These are phyloP conservation scores for Polyporus arcularius DNA, from an alignment of 768 basidiomycete species.

Conservation along the genomic window DNA sequence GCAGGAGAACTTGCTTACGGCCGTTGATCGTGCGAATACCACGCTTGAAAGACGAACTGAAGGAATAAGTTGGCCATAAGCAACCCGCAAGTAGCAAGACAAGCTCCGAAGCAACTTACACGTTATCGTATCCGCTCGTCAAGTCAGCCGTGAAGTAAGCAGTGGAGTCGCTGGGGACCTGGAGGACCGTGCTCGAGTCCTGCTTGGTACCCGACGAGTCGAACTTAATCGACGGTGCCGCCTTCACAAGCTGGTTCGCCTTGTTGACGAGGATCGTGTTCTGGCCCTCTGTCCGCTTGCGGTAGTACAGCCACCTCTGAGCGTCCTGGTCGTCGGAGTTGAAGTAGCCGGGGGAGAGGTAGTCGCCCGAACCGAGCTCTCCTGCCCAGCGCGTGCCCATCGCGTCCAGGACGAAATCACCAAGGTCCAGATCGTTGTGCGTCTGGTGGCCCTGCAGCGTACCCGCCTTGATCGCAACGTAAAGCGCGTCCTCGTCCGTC, in stretches of 20 bases:
- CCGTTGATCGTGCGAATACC: slow-evolving; percentile 82
- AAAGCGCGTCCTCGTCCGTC: slow-evolving; percentile 83
- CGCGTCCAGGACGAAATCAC: slow-evolving; percentile 94
- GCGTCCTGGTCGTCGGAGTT: slow-evolving; percentile 64
- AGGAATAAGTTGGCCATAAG: slow-evolving; percentile 13
- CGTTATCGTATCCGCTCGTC: slow-evolving; percentile 69
- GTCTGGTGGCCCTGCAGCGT: slow-evolving; percentile 81
- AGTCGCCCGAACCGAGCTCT: slow-evolving; percentile 89
- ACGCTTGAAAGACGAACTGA: slow-evolving; percentile 74
- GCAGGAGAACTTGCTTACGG: slow-evolving; percentile 85
- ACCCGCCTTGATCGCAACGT: slow-evolving; percentile 88
- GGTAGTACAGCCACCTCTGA: slow-evolving; percentile 87
- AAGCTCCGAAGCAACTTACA: slow-evolving; percentile 50
- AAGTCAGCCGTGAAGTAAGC: slow-evolving; percentile 81
- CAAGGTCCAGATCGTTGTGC: slow-evolving; percentile 91
- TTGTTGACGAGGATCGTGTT: slow-evolving; percentile 83
- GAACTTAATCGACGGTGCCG: slow-evolving; percentile 55
- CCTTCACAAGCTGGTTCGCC: slow-evolving; percentile 78
- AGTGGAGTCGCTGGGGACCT: slow-evolving; percentile 63
- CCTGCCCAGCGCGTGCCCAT: slow-evolving; percentile 93
- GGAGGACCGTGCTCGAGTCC: slow-evolving; percentile 82
- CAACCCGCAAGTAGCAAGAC: background rate
- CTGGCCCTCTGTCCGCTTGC: slow-evolving; percentile 96
- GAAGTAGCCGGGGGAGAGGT: slow-evolving; percentile 79
- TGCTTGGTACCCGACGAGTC: slow-evolving; percentile 60